Evolutionary conservation across 2,329 filamentous ascomycete genomes (phyloP).

Genomic region (Hymenoscyphus occultus): DNA sequence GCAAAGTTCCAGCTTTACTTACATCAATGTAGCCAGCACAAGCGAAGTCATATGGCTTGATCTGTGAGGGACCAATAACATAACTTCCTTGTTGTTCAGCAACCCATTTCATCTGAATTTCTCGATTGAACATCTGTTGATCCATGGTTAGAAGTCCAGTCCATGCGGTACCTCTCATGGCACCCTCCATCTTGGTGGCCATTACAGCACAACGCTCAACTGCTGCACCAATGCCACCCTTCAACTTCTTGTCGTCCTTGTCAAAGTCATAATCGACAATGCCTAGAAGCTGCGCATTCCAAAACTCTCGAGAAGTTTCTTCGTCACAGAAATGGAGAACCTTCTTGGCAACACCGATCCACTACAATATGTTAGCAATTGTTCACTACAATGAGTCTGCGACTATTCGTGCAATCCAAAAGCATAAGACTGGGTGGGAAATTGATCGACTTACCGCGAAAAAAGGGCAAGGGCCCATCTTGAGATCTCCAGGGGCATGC

Average conservation of each 20-base stretch:
- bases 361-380: neutral
- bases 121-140: neutral
- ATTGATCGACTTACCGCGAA: neutral
- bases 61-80: neutral
- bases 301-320: neutral
- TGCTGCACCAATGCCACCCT: neutral
- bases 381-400: no score
- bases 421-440: neutral
- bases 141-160: conserved; percentile 1
- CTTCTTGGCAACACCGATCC: conserved; percentile 1
- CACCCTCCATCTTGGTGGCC: neutral
- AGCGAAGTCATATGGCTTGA: neutral
- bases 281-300: neutral
- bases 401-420: neutral
- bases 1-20: neutral
- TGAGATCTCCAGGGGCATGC: neutral
- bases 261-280: conserved; percentile 7
- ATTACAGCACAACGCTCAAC: neutral
- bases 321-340: neutral
- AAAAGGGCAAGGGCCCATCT: neutral
- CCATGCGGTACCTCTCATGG: neutral
- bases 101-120: conserved; percentile 2
- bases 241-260: conserved; percentile 1
- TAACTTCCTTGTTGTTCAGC: neutral
- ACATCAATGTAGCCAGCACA: neutral